Base-by-base conservation (phyloP, 345 rosid genomes). In the Mallotus nudiflorus region DNA sequence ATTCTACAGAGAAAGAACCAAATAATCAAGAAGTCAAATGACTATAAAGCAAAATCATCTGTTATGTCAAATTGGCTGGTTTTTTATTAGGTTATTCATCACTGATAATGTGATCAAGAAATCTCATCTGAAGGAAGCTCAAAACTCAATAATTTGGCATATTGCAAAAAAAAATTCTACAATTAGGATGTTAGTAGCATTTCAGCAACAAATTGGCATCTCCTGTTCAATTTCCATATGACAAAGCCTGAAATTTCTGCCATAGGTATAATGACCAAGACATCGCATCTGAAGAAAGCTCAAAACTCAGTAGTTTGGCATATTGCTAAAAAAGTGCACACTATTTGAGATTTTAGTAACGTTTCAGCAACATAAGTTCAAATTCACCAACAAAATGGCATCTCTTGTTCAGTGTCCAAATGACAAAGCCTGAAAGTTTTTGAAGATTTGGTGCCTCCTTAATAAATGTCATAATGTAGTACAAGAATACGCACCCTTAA, bases 401-500 rank as follows among this genome's bases (percentile, higher is more conserved):
- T 9, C 70, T 4, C 37, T 56, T 31, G 31, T 22, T 20, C 45
- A 53, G 33, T 22, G 18, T 46, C 46, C 46, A 42, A 4, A 42
- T 3, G 4, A 42, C 11, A 42, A 42, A 33, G 9, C 42, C n/a
- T 39, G 42, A 39, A 39, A 4, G 42, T 14, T 4, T 12, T 12
- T 19, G 15, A n/a, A 35, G 33, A 28, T 19, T 59, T 37, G n/a
- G 6, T 59, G 6, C 16, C 53, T 44, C 18, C 1, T 13, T 25
- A 46, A 24, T 54, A 44, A 42, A 55, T 60, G 35, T 24, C 37
- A 3, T n/a, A 56, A 57, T 20, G n/a, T 5, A 59, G 48, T 39
- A 75, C 19, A 40, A 29, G 28, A 68, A 33, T 20, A 61, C 85
- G 48, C 66, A 94, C 97, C 96, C 87, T 77, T 74, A 94, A 70